Base-by-base conservation (phyloP, 805 yeast species). In the Wickerhamiella slavikovae region DNA sequence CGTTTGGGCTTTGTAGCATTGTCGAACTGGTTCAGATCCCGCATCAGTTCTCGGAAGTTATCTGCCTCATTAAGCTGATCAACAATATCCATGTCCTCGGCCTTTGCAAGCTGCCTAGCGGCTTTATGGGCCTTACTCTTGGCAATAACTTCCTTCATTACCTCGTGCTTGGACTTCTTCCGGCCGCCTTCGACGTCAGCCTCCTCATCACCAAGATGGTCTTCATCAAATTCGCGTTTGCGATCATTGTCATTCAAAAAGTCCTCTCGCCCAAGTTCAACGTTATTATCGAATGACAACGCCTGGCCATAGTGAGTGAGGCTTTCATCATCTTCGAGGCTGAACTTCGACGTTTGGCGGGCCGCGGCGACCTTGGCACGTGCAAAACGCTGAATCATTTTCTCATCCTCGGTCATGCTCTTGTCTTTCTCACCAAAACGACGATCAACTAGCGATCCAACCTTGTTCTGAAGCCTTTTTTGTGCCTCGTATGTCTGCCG, bases 381-480 rank as follows among this genome's bases (percentile, higher is more conserved):
- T 3, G 94, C 78, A 57, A 80, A 89, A 57, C 98, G 71, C 47
- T 76, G 93, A 54, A 89, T 65, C 93, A 82, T 82, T 51, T 76
- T 79, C 41, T 89, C 94, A 51, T 89, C 96, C 9, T 71, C 71
- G n/a, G 74, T 66, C 58, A 89, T 45, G 28, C 58, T 51, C 5
- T 58, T 49, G 50, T 79, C 73, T 38, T 66, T 65, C 47, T 89
- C 98, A 48, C 98, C 99, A 51, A 89, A 85, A 54, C 94, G 68
- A 40, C 82, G 64, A 57, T 89, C 98, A 2, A 69, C 50, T 10
- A 89, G 45, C 2, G 78, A 79, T 30, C 95, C 94, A 22, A 62
- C 68, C 48, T 66, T 76, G 40, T 78, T 76, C 43, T 71, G 68
- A 29, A 60, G 53, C n/a, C 60, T 50, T 48, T 63, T 66, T 40